A percentile compares a stretch with the other conserved stretches of the same genome.
These are phyloP conservation scores for Spinellus fusiger DNA, from an alignment of 192 early-diverging fungal genomes.

Conservation along the genomic window DNA sequence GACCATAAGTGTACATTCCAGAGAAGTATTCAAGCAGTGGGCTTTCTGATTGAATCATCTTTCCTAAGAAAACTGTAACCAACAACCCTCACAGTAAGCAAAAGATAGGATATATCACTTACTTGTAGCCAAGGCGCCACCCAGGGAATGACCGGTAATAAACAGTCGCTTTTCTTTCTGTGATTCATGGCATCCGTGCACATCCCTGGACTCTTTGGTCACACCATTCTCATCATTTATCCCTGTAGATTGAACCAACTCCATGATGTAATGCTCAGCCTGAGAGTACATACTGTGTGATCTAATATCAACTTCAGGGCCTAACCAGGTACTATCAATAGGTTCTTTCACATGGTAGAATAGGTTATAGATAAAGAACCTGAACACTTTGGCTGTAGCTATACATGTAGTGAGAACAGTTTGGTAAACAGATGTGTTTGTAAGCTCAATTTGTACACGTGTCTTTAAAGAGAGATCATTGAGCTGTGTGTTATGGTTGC, in stretches of 20 bases:
- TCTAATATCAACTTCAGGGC: constrained; percentile 23
- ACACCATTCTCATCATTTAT: background rate
- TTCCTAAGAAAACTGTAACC: constrained; percentile 41
- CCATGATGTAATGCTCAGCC: constrained; percentile 29
- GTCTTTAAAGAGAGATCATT: background rate
- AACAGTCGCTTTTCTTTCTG: constrained; percentile 35
- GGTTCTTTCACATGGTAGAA: constrained; percentile 44
- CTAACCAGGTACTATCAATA: constrained; percentile 43
- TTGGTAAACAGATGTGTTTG: constrained; percentile 36
- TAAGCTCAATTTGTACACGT: constrained; percentile 36
- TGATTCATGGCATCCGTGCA: background rate
- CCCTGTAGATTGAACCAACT: constrained; percentile 1
- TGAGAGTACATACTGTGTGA: constrained; percentile 39
- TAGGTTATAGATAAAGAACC: constrained; percentile 32
- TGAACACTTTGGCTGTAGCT: constrained; percentile 29
- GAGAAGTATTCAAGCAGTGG: constrained; percentile 42
- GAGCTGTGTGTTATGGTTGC: constrained; percentile 12
- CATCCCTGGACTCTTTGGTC: background rate
- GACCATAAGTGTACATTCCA: constrained; percentile 49
- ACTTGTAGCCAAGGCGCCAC: constrained; percentile 43
- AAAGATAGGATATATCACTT: background rate
- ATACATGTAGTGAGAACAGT: constrained; percentile 32
- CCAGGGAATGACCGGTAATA: constrained; percentile 49
- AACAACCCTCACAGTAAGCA: background rate
- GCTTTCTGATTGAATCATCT: constrained; percentile 43